Base-by-base conservation (phyloP, 1,284 basidiomycete genomes). In the Albatrellus sp. region DNA sequence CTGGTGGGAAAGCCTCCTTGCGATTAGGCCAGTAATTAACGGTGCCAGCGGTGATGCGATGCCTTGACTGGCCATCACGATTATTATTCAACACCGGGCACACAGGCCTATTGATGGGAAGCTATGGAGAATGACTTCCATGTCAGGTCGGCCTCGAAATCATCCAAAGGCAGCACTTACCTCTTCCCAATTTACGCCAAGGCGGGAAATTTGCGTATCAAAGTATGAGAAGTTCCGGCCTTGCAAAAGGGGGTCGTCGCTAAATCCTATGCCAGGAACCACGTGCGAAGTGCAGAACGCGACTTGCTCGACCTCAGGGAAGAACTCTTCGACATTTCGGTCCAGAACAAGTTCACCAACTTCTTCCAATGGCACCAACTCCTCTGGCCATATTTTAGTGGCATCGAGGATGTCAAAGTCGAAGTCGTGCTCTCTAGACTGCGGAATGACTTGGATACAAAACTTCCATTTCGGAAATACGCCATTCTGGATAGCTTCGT, bases 351-450 rank as follows among this genome's bases (percentile, higher is more conserved):
- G 63, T 57, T 84, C 82, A 36, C 87, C 89, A 41, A 90, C 77
- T 49, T 76, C 68, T 52, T 81, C 69, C 13, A 90, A 65, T 0
- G 88, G 87, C 0, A 89, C 76, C 5, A 80, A 62, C 48, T 87
- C 79, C 57, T 88, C 78, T 0, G 87, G 86, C 74, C 87, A 86
- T 35, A 90, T 54, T 64, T 90, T 91, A 28, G 88, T 90, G 5
- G 84, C 77, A 57, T 91, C 90, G 45, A 91, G 72, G 38, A 90
- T 76, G 52, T 90, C 87, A 57, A 90, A 92, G 39, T 85, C 77
- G 44, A 87, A 84, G 11, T 73, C 68, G 55, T 90, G 74, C 60
- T 90, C 81, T 20, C 71, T 64, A 20, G 68, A 65, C 55, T 81
- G 72, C 3, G 75, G 65, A 42, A 92, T 76, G 37, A 76, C 67